Base-by-base conservation (phyloP, 2,329 filamentous ascomycete genomes). In the Plenodomus lindquistii region DNA sequence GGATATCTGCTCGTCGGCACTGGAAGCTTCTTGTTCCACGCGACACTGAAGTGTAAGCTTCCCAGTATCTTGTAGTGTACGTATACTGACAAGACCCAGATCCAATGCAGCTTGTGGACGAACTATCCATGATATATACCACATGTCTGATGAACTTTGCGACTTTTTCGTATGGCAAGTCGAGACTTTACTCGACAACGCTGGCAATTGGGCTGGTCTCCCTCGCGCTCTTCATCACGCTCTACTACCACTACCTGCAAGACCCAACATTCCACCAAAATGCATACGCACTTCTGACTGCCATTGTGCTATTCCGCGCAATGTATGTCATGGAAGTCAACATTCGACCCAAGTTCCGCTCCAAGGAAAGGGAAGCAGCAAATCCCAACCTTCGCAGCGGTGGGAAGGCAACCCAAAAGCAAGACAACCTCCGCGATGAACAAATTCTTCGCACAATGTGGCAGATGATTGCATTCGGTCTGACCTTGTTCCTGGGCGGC, bases 181-280 rank as follows among this genome's bases (percentile, higher is more conserved):
- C 85, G 1, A 69, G 66, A 10, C 60, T 55, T 3, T 78, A 83
- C 50, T 79, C 82, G 1, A 60, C 78, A 1, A 48, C 80, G 11
- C 76, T 91, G 8, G 88, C 78, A 7, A 35, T 85, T 4, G 77
- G 76, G 13, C 77, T 89, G 9, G 65, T 84, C 5, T 72, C 63
- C 2, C 66, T 82, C 17, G 73, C 78, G 4, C 48, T 80, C 21
- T 87, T 85, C 62, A 92, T 95, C 69, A 94, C 90, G 13, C 78
- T 88, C 35, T 83, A 88, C 71, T 96, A 96, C 72, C 88, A 91
- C 40, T 84, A 89, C 54, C 84, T 91, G 15, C 89, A 92, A 66
- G 86, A 95, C 56, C 89, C 91, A 0, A 77, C 83, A 1, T 95
- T 95, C 70, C 91, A 95, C 73, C 89, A 95, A 68, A 85, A 84